Percentiles rank a stretch among this genome's conserved stretches.
phyloP scores from a whole-genome alignment of 345 rosid genomes.

The Gossypium mustelinum region DNA sequence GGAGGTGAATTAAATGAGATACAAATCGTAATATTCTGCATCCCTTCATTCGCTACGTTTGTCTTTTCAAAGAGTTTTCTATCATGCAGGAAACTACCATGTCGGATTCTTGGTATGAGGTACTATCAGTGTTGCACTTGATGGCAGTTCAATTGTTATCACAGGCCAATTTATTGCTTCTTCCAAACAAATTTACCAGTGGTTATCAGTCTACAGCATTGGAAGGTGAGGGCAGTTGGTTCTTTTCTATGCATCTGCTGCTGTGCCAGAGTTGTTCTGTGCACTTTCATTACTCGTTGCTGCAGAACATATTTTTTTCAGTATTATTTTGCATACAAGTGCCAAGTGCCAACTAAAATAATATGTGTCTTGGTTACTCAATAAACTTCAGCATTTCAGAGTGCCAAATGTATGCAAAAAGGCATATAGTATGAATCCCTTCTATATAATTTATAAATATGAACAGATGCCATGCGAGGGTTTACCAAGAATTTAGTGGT shows the following conservation, averaged over 20 bases:
- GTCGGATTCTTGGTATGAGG: constrained; percentile 64
- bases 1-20: constrained; percentile 34
- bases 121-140: constrained; percentile 63
- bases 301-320: neutral
- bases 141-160: constrained; percentile 58
- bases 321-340: neutral
- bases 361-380: neutral
- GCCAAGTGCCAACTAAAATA: neutral
- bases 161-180: constrained; percentile 60
- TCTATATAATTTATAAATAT: neutral
- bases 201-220: constrained; percentile 41
- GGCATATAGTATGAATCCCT: neutral
- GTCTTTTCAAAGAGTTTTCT: neutral
- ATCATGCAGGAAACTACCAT: constrained; percentile 54
- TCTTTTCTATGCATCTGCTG: neutral
- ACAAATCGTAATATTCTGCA: neutral
- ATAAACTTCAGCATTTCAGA: neutral
- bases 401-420: neutral
- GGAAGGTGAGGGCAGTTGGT: constrained; percentile 43
- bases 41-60: neutral
- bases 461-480: neutral
- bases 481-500: neutral
- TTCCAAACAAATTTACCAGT: constrained; percentile 45
- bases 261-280: neutral
- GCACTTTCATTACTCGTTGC: neutral